These are phyloP conservation scores for Bondarzewia mesenterica DNA, from an alignment of 1,284 basidiomycete species.

Conservation along the genomic window DNA sequence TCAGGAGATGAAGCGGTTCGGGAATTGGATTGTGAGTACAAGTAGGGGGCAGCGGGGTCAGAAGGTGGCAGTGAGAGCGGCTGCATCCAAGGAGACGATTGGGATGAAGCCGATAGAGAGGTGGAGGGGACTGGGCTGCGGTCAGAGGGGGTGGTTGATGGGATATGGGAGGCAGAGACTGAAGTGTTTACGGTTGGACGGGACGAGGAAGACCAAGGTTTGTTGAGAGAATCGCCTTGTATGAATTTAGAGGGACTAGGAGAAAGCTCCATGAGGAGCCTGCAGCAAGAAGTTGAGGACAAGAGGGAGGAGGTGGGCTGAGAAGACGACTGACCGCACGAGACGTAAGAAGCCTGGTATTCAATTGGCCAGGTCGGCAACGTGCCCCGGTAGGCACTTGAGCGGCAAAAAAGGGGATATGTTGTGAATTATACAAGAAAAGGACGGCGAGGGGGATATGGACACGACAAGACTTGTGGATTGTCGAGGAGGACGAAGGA, in stretches of 20 bases:
- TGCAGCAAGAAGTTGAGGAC: background rate
- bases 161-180: conserved; percentile 19
- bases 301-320: background rate
- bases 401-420: background rate
- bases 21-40: conserved; percentile 7
- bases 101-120: conserved; percentile 25
- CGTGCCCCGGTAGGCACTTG: background rate
- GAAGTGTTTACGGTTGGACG: conserved; percentile 34
- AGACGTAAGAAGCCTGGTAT: background rate
- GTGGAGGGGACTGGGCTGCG: conserved; percentile 29
- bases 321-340: background rate
- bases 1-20: conserved; percentile 6
- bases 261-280: conserved; percentile 11
- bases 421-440: background rate
- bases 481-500: background rate
- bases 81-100: conserved; percentile 33
- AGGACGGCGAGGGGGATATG: background rate
- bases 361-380: background rate
- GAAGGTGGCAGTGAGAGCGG: conserved; percentile 20
- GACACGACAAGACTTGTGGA: background rate
- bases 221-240: conserved; percentile 7
- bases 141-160: conserved; percentile 25
- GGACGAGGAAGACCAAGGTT: conserved; percentile 30
- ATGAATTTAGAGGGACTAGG: conserved; percentile 2
- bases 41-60: conserved; percentile 12